Base-by-base conservation (phyloP, 78 protist species). In the Emiliania huxleyi region DNA sequence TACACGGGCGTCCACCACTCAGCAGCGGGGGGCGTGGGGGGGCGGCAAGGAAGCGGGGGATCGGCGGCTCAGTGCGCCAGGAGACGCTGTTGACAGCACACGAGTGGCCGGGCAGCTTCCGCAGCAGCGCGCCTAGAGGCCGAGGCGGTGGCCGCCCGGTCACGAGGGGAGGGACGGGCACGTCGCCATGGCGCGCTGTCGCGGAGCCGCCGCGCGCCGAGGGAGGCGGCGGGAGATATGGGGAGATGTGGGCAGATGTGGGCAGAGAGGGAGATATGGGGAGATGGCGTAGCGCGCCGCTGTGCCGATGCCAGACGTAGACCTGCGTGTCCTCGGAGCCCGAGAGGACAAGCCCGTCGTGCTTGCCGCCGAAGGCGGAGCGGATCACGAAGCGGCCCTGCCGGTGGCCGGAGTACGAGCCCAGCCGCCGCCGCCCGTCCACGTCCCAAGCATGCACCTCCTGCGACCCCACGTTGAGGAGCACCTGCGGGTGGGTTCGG, bases 331-430 rank as follows among this genome's bases (percentile, higher is more conserved):
- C 98, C 87, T 56, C 90, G 69, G 45, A 35, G 40, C 83, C 92
- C 52, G 92, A 73, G 12, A 93, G 22, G 37, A 97, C 93, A 81
- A 96, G 94, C 8, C 81, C 91, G 43, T 96, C 93, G 42, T 83
- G 95, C 35, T 40, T 91, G 62, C 97, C 98, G 33, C 98, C 98
- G 90, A 97, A 97, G 37, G 93, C 92, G 6, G 96, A 29, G 40
- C 96, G 94, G 35, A 97, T 91, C 29, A 97, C 97, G 48, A 91
- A 94, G 11, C 95, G 93, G 45, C 92, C 93, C 88, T 96, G 96
- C 42, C 37, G 48, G 23, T 91, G 94, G 29, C 95, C 97, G n/a
- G 85, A 42, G 94, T 97, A 96, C n/a, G n/a, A n/a, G n/a, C n/a
- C n/a, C n/a, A n/a, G n/a, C n/a, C n/a, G n/a, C n/a, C n/a, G n/a